Evolutionary conservation across 345 rosid genomes (phyloP).

Genomic region (Corchorus olitorius): DNA sequence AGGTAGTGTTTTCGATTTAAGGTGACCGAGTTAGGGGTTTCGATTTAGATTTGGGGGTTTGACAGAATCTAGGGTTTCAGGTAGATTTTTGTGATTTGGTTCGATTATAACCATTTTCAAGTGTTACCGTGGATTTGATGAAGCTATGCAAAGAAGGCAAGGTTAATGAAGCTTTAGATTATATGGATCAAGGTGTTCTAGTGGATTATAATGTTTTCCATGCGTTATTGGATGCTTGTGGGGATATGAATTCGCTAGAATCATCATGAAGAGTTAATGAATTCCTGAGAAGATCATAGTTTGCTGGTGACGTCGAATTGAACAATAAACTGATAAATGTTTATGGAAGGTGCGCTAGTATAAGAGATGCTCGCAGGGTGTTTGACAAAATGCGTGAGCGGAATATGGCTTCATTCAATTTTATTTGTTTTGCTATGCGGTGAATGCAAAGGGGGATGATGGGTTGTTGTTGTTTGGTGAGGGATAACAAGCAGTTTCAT

Average conservation of each 20-base stretch:
- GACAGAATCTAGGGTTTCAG: too few species aligned
- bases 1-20: too few species aligned
- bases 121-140: slow-evolving; percentile 35
- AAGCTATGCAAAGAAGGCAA: slow-evolving; percentile 50
- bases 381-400: slow-evolving; percentile 57
- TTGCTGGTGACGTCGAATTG: slow-evolving; percentile 31
- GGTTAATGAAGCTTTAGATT: slow-evolving; percentile 43
- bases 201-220: slow-evolving; percentile 41
- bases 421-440: slow-evolving; percentile 51
- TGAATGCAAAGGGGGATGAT: slow-evolving; percentile 38
- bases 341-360: slow-evolving; percentile 38
- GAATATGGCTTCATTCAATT: slow-evolving; percentile 41
- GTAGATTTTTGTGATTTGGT: too few species aligned
- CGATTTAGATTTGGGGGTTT: too few species aligned
- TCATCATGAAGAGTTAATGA: slow-evolving; percentile 41
- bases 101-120: too few species aligned
- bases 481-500: too few species aligned
- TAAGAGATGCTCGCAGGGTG: slow-evolving; percentile 48
- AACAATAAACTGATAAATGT: slow-evolving; percentile 37
- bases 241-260: slow-evolving; percentile 37
- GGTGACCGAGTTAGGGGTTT: too few species aligned
- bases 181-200: slow-evolving; percentile 30
- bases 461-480: slow-evolving; percentile 51
- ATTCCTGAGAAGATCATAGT: slow-evolving; percentile 38
- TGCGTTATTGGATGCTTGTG: slow-evolving; percentile 40